Conservation (phyloP, 352 stramenopile genomes). For the Phytophthora boehmeriae region DNA sequence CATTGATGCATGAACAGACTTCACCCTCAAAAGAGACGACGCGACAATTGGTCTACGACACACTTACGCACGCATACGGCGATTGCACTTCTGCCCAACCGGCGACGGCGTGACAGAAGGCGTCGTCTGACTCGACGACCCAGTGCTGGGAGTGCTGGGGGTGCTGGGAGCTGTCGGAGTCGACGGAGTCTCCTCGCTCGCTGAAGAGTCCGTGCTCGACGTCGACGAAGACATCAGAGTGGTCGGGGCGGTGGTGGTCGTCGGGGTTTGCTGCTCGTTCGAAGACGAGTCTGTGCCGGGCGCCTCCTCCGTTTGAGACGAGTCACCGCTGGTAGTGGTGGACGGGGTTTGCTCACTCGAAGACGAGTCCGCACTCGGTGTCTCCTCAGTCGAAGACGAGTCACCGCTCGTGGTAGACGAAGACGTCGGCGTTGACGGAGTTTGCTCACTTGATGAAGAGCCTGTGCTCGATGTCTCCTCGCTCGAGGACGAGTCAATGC, state of each 20-base stretch:
- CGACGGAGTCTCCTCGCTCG: slow-evolving; percentile 7
- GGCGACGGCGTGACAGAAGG: background rate
- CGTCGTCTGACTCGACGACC: slow-evolving; percentile 1
- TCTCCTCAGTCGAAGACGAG: too few relatives aligned
- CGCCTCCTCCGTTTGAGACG: too few relatives aligned
- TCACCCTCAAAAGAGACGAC: background rate
- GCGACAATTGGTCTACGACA: background rate
- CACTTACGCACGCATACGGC: background rate
- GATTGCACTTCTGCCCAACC: background rate
- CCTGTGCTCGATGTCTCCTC: background rate
- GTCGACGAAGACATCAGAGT: background rate
- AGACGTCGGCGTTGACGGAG: background rate
- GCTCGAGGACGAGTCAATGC: background rate
- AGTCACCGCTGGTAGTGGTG: too few relatives aligned
- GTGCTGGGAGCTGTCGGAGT: background rate
- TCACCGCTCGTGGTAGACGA: too few relatives aligned
- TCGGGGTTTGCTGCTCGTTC: too few relatives aligned
- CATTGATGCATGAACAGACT: background rate
- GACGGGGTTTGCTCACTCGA: too few relatives aligned
- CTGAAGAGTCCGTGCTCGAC: background rate
- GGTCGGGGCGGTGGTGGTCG: too few relatives aligned
- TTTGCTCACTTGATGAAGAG: slow-evolving; percentile 6
- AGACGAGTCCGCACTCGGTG: too few relatives aligned
- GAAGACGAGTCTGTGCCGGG: background rate
- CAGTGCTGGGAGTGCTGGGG: slow-evolving; percentile 1